These are phyloP conservation scores for Lepidium campestre DNA, from an alignment of 441 rosid genomes.

Conservation along the genomic window DNA sequence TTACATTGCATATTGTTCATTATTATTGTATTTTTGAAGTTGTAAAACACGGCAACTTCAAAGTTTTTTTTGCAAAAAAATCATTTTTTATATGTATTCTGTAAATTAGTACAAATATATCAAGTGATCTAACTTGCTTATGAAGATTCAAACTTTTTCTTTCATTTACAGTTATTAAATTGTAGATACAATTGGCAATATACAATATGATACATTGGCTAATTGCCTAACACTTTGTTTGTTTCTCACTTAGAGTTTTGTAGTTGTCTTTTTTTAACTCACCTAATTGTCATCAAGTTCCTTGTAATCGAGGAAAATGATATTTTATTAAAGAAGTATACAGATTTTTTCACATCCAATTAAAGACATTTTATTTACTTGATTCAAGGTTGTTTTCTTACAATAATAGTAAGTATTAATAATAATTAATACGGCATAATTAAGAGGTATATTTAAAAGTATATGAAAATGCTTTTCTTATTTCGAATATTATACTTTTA, in stretches of 20 bases:
- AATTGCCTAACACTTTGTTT: slow-evolving; percentile 1
- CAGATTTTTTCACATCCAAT: not conserved
- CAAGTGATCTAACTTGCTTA: not conserved
- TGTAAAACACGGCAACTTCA: too few species aligned
- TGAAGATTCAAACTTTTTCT: not conserved
- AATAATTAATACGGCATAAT: not conserved
- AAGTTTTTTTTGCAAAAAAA: too few species aligned
- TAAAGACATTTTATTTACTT: not conserved
- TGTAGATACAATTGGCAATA: not conserved
- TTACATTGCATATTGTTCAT: too few species aligned
- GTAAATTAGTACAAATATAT: too few species aligned
- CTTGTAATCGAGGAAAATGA: not conserved
- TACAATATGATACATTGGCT: not conserved
- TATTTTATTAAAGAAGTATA: not conserved
- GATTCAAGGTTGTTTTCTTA: not conserved
- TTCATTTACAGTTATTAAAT: not conserved
- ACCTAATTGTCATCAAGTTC: slow-evolving; percentile 13
- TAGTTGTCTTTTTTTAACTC: slow-evolving; percentile 15
- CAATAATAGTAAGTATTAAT: not conserved
- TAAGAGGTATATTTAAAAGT: not conserved
- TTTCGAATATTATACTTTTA: not conserved
- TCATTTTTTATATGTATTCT: too few species aligned
- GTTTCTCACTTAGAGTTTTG: slow-evolving; percentile 15
- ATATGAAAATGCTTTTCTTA: not conserved
- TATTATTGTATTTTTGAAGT: too few species aligned